Base-by-base conservation (phyloP, 1,139 yeast genomes). In the Hemisphaericaspora xylofermentans region DNA sequence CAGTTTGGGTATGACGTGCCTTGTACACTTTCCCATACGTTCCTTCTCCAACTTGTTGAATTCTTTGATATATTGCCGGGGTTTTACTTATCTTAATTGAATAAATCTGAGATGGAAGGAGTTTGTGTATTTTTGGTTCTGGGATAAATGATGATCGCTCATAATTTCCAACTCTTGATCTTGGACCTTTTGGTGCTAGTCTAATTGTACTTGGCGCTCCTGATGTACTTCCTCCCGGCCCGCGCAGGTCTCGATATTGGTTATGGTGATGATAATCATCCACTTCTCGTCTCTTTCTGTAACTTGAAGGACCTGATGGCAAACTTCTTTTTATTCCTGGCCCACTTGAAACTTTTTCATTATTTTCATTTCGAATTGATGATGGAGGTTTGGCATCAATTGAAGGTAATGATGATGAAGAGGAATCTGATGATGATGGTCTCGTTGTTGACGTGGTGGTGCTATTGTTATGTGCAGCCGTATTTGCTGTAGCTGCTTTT, bases 1-100 rank as follows among this genome's bases (percentile, higher is more conserved):
- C 73, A 0, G 96, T 88, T n/a, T 78, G 68, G 13, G 66, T 64
- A 56, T 88, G 86, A 40, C 68, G 68, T 0, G 95, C 94, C 56
- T 73, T 73, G 50, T 71, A 72, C 5, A 64, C 77, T 46, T 70
- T 71, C 7, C 78, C 78, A 47, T 71, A 72, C 1, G 78, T 72
- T n/a, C 78, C 78, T 52, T 72, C 76, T 10, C 78, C 78, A 3
- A 72, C 77, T 45, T 71, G 78, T 43, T 66, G 74, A 2, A 70
- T 66, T 40, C 74, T 57, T 43, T 62, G 58, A 48, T 69, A 71
- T 1, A 65, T 50, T 38, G 66, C 72, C 9, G 58, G 39, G 2
- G 62, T 43, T 36, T 61, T 58, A 1, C 45, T 44, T 3, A 60
- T 53, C 43, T 58, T 60, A 3, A 71, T 53, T 45, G 64, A 63